Conservation (phyloP, 1,284 basidiomycete genomes). For the Fomitopsis betulina region DNA sequence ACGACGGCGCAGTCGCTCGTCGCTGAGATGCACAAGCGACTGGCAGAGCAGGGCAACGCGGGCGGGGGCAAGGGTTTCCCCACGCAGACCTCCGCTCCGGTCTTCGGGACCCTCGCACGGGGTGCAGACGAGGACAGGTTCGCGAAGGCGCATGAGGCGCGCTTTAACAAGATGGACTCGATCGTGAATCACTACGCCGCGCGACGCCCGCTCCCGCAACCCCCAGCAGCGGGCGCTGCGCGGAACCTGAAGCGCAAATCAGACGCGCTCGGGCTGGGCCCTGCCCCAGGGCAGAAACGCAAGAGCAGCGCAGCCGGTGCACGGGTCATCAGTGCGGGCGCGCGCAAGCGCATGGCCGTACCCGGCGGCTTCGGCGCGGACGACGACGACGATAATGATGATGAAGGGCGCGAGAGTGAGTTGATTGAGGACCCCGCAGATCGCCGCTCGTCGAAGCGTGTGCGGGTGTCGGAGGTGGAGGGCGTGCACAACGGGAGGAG, state of each 20-base stretch:
- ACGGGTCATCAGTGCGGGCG: slow-evolving; percentile 46
- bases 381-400: slow-evolving; percentile 39
- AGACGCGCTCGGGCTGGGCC: slow-evolving; percentile 35
- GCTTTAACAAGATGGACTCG: slow-evolving; percentile 73
- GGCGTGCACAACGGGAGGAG: slow-evolving; percentile 28
- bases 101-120: neutral
- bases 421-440: slow-evolving; percentile 31
- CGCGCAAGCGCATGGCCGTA: slow-evolving; percentile 38
- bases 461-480: slow-evolving; percentile 29
- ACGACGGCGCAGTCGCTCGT: slow-evolving; percentile 59
- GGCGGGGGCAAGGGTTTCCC: slow-evolving; percentile 40
- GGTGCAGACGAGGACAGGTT: slow-evolving; percentile 38
- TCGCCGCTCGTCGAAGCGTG: slow-evolving; percentile 36
- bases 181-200: slow-evolving; percentile 60
- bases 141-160: slow-evolving; percentile 53
- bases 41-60: slow-evolving; percentile 40
- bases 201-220: slow-evolving; percentile 26
- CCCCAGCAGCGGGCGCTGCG: slow-evolving; percentile 4
- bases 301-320: slow-evolving; percentile 34
- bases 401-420: too few species aligned
- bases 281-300: slow-evolving; percentile 31
- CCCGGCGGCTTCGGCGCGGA: slow-evolving; percentile 56
- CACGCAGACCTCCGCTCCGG: slow-evolving; percentile 11
- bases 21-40: slow-evolving; percentile 73
- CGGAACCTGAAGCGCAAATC: slow-evolving; percentile 38